phyloP scores from a whole-genome alignment of 2,329 filamentous ascomycete genomes.

The Trichothecium sympodiale region DNA sequence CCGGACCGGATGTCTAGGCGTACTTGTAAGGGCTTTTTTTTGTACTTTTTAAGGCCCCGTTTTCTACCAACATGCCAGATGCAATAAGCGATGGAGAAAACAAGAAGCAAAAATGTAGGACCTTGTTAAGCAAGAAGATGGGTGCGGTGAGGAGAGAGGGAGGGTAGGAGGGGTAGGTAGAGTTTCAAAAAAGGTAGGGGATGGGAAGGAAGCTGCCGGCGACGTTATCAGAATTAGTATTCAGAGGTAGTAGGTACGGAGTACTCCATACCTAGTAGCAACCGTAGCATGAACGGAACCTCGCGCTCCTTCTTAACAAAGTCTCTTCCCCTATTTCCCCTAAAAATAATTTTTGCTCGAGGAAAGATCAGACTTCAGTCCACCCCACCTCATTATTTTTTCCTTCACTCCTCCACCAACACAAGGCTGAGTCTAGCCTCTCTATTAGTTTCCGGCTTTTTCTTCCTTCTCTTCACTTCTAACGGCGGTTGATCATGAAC shows the following conservation, averaged over 20 bases:
- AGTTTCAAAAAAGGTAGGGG: not conserved
- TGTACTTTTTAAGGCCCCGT: no score
- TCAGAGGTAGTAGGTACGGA: not conserved
- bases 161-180: not conserved
- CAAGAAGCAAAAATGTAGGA: not conserved
- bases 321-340: not conserved
- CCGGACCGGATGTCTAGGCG: no score
- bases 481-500: not conserved
- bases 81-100: no score
- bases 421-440: not conserved
- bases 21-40: no score
- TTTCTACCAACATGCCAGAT: no score
- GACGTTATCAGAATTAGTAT: not conserved
- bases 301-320: not conserved
- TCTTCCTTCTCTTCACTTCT: not conserved
- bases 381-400: not conserved
- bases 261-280: not conserved
- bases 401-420: not conserved
- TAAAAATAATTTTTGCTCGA: no score
- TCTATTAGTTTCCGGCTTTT: not conserved
- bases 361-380: not conserved
- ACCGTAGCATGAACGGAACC: not conserved
- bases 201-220: not conserved
- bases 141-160: not conserved
- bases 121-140: not conserved